phyloP scores from a whole-genome alignment of 306 rosid genomes.

The Datisca glomerata region DNA sequence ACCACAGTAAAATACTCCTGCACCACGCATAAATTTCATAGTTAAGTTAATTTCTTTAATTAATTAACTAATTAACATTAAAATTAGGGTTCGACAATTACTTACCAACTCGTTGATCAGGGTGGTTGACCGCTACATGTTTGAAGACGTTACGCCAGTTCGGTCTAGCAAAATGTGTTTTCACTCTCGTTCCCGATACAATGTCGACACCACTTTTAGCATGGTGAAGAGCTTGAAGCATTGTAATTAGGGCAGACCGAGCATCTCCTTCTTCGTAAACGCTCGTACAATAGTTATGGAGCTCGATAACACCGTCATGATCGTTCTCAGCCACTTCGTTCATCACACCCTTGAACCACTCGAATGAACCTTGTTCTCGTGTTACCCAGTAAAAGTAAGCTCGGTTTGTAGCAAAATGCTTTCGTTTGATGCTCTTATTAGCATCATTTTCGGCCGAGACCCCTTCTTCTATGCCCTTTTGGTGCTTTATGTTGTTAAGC shows the following conservation, averaged over 20 bases:
- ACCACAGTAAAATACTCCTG: constrained; percentile 92
- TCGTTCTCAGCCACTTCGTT: constrained; percentile 72
- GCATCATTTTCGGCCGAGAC: constrained; percentile 18
- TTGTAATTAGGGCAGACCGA: constrained; percentile 68
- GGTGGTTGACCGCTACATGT: constrained; percentile 45
- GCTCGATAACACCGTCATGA: constrained; percentile 44
- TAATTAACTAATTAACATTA: not conserved
- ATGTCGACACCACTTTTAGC: constrained; percentile 72
- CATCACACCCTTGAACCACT: constrained; percentile 88
- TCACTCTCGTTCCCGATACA: constrained; percentile 71
- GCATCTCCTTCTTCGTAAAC: constrained; percentile 93
- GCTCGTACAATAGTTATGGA: constrained; percentile 79
- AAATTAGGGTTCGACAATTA: not conserved
- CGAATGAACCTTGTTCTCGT: constrained; percentile 82
- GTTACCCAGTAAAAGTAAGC: constrained; percentile 94
- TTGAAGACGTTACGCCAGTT: constrained; percentile 78
- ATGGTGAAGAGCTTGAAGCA: constrained; percentile 80
- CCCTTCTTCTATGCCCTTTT: constrained; percentile 43
- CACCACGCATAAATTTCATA: constrained; percentile 8
- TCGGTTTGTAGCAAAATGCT: constrained; percentile 51
- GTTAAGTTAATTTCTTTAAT: not conserved
- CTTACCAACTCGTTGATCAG: constrained; percentile 69
- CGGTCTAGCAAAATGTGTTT: constrained; percentile 76
- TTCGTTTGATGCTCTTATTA: constrained; percentile 24
- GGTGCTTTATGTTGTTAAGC: constrained; percentile 62